Percentiles rank a stretch among this genome's conserved stretches.
Conservation (phyloP, 768 basidiomycete genomes). For the Amanita rubescens region DNA sequence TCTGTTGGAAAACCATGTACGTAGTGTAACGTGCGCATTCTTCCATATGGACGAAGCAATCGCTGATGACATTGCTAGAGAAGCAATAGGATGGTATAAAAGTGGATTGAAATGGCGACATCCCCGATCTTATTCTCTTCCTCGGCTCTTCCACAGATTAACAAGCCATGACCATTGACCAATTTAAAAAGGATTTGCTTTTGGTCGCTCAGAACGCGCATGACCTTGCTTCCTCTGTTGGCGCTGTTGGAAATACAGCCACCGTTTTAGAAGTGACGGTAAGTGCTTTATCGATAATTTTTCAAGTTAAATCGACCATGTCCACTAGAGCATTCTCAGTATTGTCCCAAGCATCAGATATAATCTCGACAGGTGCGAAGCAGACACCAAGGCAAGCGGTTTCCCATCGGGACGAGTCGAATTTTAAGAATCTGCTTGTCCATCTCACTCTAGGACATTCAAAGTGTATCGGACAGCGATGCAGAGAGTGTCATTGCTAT, state of each 20-base stretch:
- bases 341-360: background rate
- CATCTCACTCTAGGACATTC: background rate
- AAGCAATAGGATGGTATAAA: background rate
- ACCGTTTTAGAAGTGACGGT: background rate
- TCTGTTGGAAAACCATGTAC: too few species aligned
- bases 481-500: background rate
- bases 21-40: too few species aligned
- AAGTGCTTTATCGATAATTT: background rate
- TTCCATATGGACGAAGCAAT: too few species aligned
- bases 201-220: background rate
- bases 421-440: background rate
- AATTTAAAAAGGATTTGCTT: background rate
- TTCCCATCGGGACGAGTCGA: background rate
- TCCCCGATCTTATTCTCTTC: background rate
- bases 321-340: background rate
- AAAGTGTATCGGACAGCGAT: background rate
- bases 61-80: too few species aligned
- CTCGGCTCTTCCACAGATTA: background rate
- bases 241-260: background rate
- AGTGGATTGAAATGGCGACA: background rate
- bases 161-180: background rate
- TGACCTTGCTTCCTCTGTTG: background rate
- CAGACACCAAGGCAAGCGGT: background rate
- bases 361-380: background rate
- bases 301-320: background rate